Base-by-base conservation (phyloP, 1,284 basidiomycete genomes). In the Melampsora larici-populina region DNA sequence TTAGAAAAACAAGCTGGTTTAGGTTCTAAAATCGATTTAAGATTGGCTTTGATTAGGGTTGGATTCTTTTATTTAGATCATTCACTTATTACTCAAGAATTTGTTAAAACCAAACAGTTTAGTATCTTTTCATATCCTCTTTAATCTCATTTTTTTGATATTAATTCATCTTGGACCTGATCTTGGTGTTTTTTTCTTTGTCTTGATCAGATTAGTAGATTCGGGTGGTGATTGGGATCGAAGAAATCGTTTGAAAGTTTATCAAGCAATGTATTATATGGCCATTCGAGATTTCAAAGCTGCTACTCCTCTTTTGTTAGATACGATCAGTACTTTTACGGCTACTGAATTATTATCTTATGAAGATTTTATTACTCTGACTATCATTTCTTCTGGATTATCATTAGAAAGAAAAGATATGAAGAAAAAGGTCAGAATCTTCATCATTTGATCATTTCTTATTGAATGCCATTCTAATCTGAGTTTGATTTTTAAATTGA, bases 201-300 rank as follows among this genome's bases (percentile, higher is more conserved):
- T 17, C 6, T 46, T 33, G 64, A 31, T 5, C 82, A 95, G 93
- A 79, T 86, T 97, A 48, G 92, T 98, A 70, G 94, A 98, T 81
- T 89, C 94, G 83, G 96, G 97, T 1, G 96, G 97, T 65, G 96
- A 99, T 85, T 99, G 96, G 96, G 96, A 99, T 84, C 87, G 97
- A 76, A 89, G 94, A 43, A 99, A 98, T 84, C 89, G 95, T 64
- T 89, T 98, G 81, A 99, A 98, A 84, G 96, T 97, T 55, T 99
- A 99, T 86, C 89, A 90, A 74, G 95, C 92, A 55, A 86, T 97
- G 1, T 92, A 97, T 83, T 86, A 91, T 43, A 86, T 97, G 48
- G 92, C 93, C 24, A 91, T 94, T 78, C 91, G 96, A 55, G 85
- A 88, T 71, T 88, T 88, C 82, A 85, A 93, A 90, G 86, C 91